A percentile compares a stretch with the other conserved stretches of the same genome.
phyloP scores from a whole-genome alignment of 208 protist genomes.

The Spongospora subterranea region DNA sequence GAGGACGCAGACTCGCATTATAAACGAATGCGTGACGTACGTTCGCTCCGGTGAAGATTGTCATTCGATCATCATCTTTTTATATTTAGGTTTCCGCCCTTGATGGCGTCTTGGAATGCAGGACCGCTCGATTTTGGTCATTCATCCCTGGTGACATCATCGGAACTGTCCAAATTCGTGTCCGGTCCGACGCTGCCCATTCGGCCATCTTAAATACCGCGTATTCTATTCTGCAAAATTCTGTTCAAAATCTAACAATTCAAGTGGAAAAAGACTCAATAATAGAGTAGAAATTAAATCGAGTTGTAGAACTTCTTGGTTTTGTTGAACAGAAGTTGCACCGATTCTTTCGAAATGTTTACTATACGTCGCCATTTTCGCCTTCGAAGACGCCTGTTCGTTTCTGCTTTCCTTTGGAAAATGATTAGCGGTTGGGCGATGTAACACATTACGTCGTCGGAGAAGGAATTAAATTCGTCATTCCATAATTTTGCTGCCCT shows the following conservation, averaged over 20 bases:
- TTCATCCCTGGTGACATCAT: constrained; percentile 8
- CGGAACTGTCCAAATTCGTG: constrained; percentile 13
- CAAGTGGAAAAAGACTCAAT: constrained; percentile 26
- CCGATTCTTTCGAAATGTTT: too few species aligned
- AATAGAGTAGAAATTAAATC: too few species aligned
- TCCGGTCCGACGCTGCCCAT: background rate
- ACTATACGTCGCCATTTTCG: too few species aligned
- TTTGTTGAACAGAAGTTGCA: too few species aligned
- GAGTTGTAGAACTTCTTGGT: too few species aligned
- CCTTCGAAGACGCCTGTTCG: too few species aligned
- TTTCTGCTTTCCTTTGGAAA: too few species aligned
- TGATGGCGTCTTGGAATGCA: constrained; percentile 26
- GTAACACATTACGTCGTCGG: too few species aligned
- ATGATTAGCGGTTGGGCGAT: too few species aligned
- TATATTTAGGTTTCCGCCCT: background rate
- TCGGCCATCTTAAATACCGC: background rate
- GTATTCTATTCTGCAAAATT: background rate
- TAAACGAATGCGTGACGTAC: constrained; percentile 1
- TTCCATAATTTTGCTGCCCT: too few species aligned
- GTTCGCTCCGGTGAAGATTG: background rate
- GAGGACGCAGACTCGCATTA: background rate
- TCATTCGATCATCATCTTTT: background rate
- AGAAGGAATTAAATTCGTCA: too few species aligned
- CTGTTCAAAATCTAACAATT: constrained; percentile 32
- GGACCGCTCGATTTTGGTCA: constrained; percentile 7